Base-by-base conservation (phyloP, 2,329 filamentous ascomycete species). In the Pseudogymnoascus sp. region DNA sequence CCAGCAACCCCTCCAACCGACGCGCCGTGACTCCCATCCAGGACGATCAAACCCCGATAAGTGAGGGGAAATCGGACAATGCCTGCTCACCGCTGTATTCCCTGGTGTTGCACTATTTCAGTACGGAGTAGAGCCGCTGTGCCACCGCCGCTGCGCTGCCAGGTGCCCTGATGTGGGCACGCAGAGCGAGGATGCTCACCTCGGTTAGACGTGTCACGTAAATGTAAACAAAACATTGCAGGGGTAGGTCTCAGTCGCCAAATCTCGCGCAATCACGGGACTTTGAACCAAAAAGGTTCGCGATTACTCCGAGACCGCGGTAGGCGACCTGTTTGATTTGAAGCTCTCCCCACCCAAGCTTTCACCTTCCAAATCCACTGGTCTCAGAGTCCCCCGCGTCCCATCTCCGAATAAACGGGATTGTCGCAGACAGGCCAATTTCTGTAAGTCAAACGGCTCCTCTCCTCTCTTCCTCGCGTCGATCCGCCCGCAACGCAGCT, bases 211-310 rank as follows among this genome's bases (percentile, higher is more conserved):
- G 49, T 55, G 49, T 55, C 49, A 33, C 49, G 49, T 7, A 55
- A 55, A 33, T 33, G 49, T 55, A 55, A 55, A 55, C 49, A 55
- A 55, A 55, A 55, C 49, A 55, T 55, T 35, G 29, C 49, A 55
- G 49, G 49, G 49, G 29, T 55, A 19, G 12, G 49, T 55, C 26
- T 55, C 29, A 55, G 49, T 55, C 49, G 49, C 49, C 49, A 55
- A 55, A 55, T 33, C 49, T 55, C 49, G 49, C 49, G 49, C 49
- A 55, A 55, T 55, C 49, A 55, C 49, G 49, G 49, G 49, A 55
- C 49, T 55, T 52, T 31, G 49, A n/a, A 49, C 29, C 49, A 33
- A 26, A 55, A 55, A 12, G 49, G 49, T 11, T 33, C 29, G 16
- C 49, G 49, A 55, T 52, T 19, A 10, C 49, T 55, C 49, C 49